Evolutionary conservation across 441 rosid species (phyloP), one percentile per base, ranked within the genome.

Genomic region (Adansonia rubrostipa): DNA sequence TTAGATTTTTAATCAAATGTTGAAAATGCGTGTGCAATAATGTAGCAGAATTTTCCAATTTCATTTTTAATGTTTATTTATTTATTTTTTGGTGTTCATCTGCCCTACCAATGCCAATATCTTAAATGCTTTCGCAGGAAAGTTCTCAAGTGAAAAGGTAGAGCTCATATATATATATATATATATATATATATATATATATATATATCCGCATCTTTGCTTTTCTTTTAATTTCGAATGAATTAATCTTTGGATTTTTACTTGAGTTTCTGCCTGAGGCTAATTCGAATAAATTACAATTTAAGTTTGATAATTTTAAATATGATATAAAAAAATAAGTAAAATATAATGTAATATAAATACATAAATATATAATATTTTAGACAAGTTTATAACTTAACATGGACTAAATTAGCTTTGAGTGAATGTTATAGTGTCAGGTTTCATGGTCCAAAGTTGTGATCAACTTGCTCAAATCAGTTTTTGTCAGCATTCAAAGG

Each of bases 381-480:
- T 24, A 24, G 28, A 24, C 28, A 24, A 24, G 28, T 24, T 24
- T 24, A 24, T 24, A 24, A 24, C 28, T 1, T 24, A 0, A 24
- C 28, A 24, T 24, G 28, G 28, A 24, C 28, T 24, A 1, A 24
- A 24, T 24, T 24, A 24, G 28, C 28, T 24, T 24, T 24, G 28
- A 24, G 28, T 24, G 28, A 24, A 24, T 24, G 28, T 24, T 1
- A 24, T 24, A 24, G 28, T 24, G 28, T 85, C 15, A 11, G 15
- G 14, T 19, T 42, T 19, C 15, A 17, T 40, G 13, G 22, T 15
- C 56, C 8, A 67, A 7, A 1, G 15, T 45, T 17, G 19, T 9
- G 53, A 57, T 73, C 40, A n/a, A 73, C 11, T 73, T 73, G 50
- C 54, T 42, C 0, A 40, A 57, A 73, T 20, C 64, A 73, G 11